Evolutionary conservation across 306 rosid species (phyloP), one percentile per base, ranked within the genome.

Genomic region (Dalbergia oliveri): DNA sequence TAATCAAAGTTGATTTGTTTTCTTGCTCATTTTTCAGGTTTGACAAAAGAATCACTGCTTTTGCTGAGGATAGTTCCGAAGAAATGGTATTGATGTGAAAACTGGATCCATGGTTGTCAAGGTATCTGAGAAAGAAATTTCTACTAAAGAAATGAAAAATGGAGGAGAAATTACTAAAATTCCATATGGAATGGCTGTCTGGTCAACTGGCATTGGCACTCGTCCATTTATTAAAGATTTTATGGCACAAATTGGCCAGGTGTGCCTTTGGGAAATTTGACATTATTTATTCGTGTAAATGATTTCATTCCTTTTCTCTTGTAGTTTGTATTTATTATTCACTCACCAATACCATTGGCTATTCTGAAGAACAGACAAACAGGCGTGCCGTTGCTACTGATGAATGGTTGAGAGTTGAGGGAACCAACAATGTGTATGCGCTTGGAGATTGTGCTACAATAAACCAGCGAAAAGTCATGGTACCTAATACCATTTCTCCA

Each of bases 381-480:
- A 85, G 99, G 74, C 97, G 99, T 57, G 99, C 91, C 35, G 44
- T 94, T 23, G 99, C 99, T 19, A 94, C 97, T 43, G 99, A 94
- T 73, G 99, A 94, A 78, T 94, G 99, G 99, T 89, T 94, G 84
- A 90, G 99, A 79, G 97, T 90, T 41, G 99, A 94, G 79, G 94
- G 95, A 82, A 86, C 92, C 34, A 83, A 85, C 84, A 88, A 85
- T 26, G 83, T 94, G 76, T 94, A 94, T 82, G 97, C 99, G 18
- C 92, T 94, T 69, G 99, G 99, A 77, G 99, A 94, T 77, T 92
- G 99, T 67, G 97, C 97, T 43, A 93, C 99, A 51, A 93, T 94
- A 86, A 94, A 94, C 85, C 99, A 94, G 89, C 92, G 99, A 47
- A 94, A 79, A 91, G 97, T 94, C 92, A 88, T 93, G 97, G 99